phyloP scores from a whole-genome alignment of 768 basidiomycete genomes.

The Xerocomus spinulosus region DNA sequence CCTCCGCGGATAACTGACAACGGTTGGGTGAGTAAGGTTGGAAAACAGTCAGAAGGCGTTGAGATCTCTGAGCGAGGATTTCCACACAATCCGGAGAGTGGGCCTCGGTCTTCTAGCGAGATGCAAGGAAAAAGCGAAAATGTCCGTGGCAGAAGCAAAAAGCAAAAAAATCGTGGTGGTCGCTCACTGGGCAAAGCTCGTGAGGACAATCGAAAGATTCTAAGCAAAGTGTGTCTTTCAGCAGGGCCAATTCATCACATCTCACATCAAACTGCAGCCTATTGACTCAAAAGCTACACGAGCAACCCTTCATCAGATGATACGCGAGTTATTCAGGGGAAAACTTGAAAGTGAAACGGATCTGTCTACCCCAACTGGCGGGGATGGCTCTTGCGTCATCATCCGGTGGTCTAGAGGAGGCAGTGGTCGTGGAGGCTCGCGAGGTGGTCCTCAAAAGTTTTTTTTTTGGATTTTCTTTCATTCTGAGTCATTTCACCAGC shows the following conservation, averaged over 20 bases:
- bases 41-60: conserved; percentile 31
- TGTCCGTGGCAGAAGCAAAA: conserved; percentile 39
- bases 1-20: conserved; percentile 68
- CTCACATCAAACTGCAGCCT: conserved; percentile 46
- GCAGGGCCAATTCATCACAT: conserved; percentile 6
- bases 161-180: conserved; percentile 43
- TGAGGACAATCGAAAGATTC: conserved; percentile 64
- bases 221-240: conserved; percentile 67
- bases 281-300: conserved; percentile 78
- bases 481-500: conserved; percentile 10
- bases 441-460: conserved; percentile 19
- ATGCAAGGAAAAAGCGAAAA: conserved; percentile 40
- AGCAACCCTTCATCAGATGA: conserved; percentile 73
- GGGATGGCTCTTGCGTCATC: conserved; percentile 69
- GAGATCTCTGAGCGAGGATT: conserved; percentile 11
- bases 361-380: conserved; percentile 40
- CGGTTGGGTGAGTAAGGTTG: conserved; percentile 62
- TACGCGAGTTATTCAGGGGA: conserved; percentile 78
- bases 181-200: conserved; percentile 34
- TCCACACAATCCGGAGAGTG: conserved; percentile 6
- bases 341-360: conserved; percentile 85
- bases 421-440: conserved; percentile 41
- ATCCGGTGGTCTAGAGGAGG: conserved; percentile 71
- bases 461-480: background rate
- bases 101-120: conserved; percentile 22